These are phyloP conservation scores for Pichia sp. DNA, from an alignment of 1,139 yeast species.

Conservation along the genomic window DNA sequence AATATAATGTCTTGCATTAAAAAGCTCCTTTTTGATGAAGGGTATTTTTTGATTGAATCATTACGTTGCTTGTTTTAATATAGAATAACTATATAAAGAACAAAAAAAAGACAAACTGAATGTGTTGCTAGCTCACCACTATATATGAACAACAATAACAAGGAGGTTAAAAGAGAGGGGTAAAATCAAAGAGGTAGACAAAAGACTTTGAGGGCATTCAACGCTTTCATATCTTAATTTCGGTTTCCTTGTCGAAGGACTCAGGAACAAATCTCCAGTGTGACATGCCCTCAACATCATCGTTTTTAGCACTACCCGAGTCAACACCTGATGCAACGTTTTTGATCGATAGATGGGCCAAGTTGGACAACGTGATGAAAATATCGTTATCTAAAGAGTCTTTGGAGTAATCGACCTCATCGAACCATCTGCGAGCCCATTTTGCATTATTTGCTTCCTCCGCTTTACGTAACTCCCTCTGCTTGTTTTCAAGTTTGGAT, in stretches of 20 bases:
- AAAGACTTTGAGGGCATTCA: background rate
- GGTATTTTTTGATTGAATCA: background rate
- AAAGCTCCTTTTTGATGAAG: too few relatives aligned
- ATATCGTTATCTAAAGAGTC: slow-evolving; percentile 19
- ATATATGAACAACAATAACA: background rate
- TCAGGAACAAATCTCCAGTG: slow-evolving; percentile 68
- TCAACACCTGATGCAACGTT: slow-evolving; percentile 66
- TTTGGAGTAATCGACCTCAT: slow-evolving; percentile 40
- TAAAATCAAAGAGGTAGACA: background rate
- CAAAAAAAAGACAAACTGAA: background rate
- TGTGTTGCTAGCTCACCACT: background rate
- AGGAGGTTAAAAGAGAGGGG: background rate
- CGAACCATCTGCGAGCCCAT: slow-evolving; percentile 84
- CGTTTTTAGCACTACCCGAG: slow-evolving; percentile 22
- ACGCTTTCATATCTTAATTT: slow-evolving; percentile 39
- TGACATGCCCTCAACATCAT: slow-evolving; percentile 32
- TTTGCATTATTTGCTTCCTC: slow-evolving; percentile 57
- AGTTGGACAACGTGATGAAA: slow-evolving; percentile 48
- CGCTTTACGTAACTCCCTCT: slow-evolving; percentile 70
- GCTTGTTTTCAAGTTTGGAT: slow-evolving; percentile 71
- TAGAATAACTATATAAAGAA: background rate
- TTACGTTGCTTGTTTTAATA: background rate
- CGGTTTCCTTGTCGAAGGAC: slow-evolving; percentile 57
- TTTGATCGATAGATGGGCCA: slow-evolving; percentile 54
- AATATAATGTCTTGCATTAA: too few relatives aligned